Evolutionary conservation across 202 grass and related monocot species (phyloP).

Genomic region (Hordeum pubiflorum): DNA sequence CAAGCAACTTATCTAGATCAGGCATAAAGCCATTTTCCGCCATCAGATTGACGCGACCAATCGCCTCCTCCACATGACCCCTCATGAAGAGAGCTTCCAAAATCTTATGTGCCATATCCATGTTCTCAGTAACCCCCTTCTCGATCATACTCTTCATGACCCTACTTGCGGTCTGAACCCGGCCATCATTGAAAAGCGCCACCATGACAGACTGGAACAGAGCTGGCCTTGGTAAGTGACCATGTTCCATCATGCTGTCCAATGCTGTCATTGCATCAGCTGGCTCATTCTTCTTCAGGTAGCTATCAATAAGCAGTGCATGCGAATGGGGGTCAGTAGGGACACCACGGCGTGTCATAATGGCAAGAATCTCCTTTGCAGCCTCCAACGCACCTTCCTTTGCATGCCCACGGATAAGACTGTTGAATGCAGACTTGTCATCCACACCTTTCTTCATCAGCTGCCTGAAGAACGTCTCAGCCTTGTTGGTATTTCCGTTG

Average conservation of each 20-base stretch:
- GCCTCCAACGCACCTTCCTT: conserved; percentile 60
- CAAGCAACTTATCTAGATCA: conserved; percentile 61
- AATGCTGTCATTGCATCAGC: conserved; percentile 68
- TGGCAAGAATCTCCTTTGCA: conserved; percentile 59
- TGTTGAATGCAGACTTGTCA: conserved; percentile 71
- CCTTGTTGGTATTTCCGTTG: conserved; percentile 64
- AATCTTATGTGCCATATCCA: conserved; percentile 62
- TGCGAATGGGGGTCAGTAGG: conserved; percentile 54
- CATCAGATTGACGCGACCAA: conserved; percentile 82
- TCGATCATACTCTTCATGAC: conserved; percentile 96
- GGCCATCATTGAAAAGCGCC: conserved; percentile 50
- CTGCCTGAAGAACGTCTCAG: conserved; percentile 83
- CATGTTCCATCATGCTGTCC: conserved; percentile 86
- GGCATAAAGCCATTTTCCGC: conserved; percentile 58
- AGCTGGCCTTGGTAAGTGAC: conserved; percentile 58
- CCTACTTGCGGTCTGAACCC: conserved; percentile 77
- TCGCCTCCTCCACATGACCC: conserved; percentile 86
- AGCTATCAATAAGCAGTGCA: conserved; percentile 57
- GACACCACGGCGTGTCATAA: conserved; percentile 59
- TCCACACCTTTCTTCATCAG: conserved; percentile 95
- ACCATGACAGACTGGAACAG: conserved; percentile 82
- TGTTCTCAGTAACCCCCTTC: conserved; percentile 85
- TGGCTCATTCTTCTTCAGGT: conserved; percentile 62
- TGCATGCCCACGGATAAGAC: conserved; percentile 69
- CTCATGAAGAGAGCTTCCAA: conserved; percentile 72